These are phyloP conservation scores for Heritiera littoralis DNA, from an alignment of 345 rosid species.

Conservation along the genomic window DNA sequence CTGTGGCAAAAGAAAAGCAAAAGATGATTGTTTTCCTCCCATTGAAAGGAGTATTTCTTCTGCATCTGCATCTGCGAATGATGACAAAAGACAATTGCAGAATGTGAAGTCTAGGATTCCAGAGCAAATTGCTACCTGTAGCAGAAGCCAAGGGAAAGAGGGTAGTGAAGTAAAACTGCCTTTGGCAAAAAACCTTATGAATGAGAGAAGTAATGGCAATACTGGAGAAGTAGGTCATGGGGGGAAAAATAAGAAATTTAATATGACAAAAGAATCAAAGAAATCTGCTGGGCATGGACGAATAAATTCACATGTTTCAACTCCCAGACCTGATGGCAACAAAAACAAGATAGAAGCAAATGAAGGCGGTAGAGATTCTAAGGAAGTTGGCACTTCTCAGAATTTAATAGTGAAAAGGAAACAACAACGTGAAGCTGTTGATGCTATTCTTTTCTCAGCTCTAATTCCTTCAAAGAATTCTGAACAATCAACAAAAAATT, in stretches of 20 bases:
- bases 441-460: slow-evolving; percentile 78
- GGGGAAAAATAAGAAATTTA: slow-evolving; percentile 21
- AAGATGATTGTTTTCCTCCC: slow-evolving; percentile 28
- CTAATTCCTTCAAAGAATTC: slow-evolving; percentile 74
- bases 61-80: slow-evolving; percentile 38
- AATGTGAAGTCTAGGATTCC: slow-evolving; percentile 22
- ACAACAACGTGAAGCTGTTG: slow-evolving; percentile 83
- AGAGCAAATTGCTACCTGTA: slow-evolving; percentile 23
- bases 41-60: slow-evolving; percentile 33
- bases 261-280: slow-evolving; percentile 34
- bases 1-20: slow-evolving; percentile 35
- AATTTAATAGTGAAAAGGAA: slow-evolving; percentile 64
- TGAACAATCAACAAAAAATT: slow-evolving; percentile 35
- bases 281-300: slow-evolving; percentile 38
- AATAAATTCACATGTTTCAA: slow-evolving; percentile 31
- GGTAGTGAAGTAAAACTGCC: slow-evolving; percentile 29
- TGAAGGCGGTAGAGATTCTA: slow-evolving; percentile 33
- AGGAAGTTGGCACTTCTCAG: slow-evolving; percentile 37
- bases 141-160: slow-evolving; percentile 34
- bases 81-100: slow-evolving; percentile 33
- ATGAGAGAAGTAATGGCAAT: slow-evolving; percentile 17
- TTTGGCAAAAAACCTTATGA: slow-evolving; percentile 22
- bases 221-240: slow-evolving; percentile 29
- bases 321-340: slow-evolving; percentile 32
- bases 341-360: slow-evolving; percentile 33